Base-by-base conservation (phyloP, 345 rosid species). In the Brassica carinata region DNA sequence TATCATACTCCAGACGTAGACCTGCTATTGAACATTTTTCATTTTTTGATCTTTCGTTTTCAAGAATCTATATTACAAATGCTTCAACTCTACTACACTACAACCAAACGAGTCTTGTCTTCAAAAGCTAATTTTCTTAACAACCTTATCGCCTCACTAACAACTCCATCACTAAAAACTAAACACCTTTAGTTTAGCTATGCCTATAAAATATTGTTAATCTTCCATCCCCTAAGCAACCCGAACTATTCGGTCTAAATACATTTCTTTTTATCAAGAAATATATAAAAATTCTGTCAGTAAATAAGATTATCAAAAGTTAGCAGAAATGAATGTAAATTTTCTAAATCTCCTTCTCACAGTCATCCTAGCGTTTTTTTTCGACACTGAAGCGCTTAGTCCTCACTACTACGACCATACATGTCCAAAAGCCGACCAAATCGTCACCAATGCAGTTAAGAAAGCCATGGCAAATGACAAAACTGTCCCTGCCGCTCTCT, bases 401-500 rank as follows among this genome's bases (percentile, higher is more conserved):
- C 58, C 58, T 53, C 58, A 53, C 19, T 53, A 87, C 87, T 91
- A 95, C 18, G 87, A 86, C 51, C 66, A 87, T 0, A 58, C 91
- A 26, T 92, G 97, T 76, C 98, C 93, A 45, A 15, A 51, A n/a
- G 58, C 58, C 58, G 58, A 51, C 58, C 58, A 51, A 51, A 51
- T 84, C 1, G 90, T 95, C 15, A 87, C 86, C 1, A 15, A 29
- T 23, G 87, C 87, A 2, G 92, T 95, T 82, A 79, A 84, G 74
- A 88, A 86, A 64, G 98, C 97, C 17, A 86, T 87, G 86, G 26
- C 8, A 34, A 89, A 87, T 26, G 99, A 95, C 78, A 87, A 74
- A 31, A 95, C 96, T 5, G 96, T 89, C 59, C 92, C 98, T 0
- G 95, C 97, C 5, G 97, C 92, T 0, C 85, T 94, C 8, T 90